Base-by-base conservation (phyloP, 2,329 filamentous ascomycete species). In the Monilinia fructigena region DNA sequence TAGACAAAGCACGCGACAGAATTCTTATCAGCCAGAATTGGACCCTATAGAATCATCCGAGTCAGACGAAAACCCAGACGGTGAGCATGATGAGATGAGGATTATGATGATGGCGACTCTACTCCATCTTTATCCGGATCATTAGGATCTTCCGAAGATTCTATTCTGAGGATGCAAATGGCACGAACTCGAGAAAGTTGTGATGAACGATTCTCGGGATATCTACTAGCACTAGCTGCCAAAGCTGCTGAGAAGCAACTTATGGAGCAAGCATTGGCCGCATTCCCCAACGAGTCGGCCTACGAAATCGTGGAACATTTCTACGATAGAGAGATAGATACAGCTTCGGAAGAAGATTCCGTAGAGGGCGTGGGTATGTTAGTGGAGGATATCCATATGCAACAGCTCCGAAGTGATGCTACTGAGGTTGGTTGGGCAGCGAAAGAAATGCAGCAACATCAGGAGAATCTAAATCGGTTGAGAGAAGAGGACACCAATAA, bases 171-270 rank as follows among this genome's bases (percentile, higher is more conserved):
- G 65, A 67, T 75, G 68, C 74, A 76, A 68, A 68, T 75, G 79
- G 85, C 75, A 80, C 81, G 70, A 82, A 85, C 67, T 82, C 88
- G 80, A 77, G 90, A 81, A 82, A 93, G 83, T 66, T 89, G 90
- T 70, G 91, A 95, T 74, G 90, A 91, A 69, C 85, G 86, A 69
- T 89, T 91, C 72, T 87, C 89, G 62, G 87, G 88, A 48, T 93
- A 93, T 76, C 79, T 97, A 65, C 84, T 96, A 67, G 87, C 90
- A 66, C 81, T 96, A 66, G 91, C 93, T 54, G 91, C 91, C 61
- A 89, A 88, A 74, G 89, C 92, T 74, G 91, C 90, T 11, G 89
- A 95, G 76, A 87, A 88, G 74, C 89, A 94, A 76, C 81, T 97
- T 70, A 87, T 90, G 69, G 93, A 78, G 86, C 88, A 67, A 89